A percentile compares a stretch with the other conserved stretches of the same genome.
Evolutionary conservation across 225 moss, liverwort and hornwort species (phyloP).

Genomic region (Pleurozium schreberi): DNA sequence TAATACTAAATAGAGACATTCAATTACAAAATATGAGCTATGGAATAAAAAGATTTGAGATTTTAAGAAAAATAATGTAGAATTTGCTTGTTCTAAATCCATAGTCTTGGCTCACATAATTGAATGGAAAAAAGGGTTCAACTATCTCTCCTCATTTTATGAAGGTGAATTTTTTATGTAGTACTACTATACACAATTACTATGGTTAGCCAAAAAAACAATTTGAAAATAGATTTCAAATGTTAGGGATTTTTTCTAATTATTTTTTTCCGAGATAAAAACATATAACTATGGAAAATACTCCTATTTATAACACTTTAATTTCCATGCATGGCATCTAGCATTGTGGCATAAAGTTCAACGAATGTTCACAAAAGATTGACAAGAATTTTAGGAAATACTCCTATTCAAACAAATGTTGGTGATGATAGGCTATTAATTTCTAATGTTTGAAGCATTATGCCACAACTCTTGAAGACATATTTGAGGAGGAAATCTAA

Average conservation of each 20-base stretch:
- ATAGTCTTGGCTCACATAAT: not conserved
- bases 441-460: not conserved
- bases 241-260: not conserved
- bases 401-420: not conserved
- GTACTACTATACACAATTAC: accelerated
- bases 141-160: not conserved
- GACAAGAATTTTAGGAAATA: too few species aligned
- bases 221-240: not conserved
- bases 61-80: too few species aligned
- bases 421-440: not conserved
- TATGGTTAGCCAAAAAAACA: accelerated
- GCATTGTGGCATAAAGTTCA: not conserved
- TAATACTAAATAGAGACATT: not conserved
- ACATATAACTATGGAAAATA: accelerated
- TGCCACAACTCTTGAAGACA: not conserved
- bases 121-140: not conserved
- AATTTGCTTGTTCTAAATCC: not conserved
- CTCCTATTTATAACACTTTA: accelerated
- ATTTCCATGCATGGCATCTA: not conserved
- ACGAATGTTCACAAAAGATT: too few species aligned
- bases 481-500: too few species aligned
- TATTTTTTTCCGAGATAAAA: accelerated
- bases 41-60: not conserved
- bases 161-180: too few species aligned
- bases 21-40: accelerated